These are phyloP conservation scores for Trametes meyenii DNA, from an alignment of 768 basidiomycete genomes.

Conservation along the genomic window DNA sequence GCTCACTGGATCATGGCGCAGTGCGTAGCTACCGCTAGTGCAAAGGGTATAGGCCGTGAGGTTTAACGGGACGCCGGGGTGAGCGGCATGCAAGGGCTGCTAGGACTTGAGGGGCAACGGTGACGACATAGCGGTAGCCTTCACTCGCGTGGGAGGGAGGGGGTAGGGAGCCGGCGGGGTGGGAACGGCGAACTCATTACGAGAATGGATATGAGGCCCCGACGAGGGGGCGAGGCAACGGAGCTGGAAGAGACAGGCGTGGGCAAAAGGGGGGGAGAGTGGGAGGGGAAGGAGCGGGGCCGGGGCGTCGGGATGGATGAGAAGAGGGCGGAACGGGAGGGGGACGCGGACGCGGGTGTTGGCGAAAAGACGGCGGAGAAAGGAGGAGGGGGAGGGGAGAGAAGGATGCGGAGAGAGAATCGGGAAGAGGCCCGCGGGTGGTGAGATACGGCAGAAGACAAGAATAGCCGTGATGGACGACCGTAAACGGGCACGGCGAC, in stretches of 20 bases:
- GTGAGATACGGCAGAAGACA: constrained; percentile 19
- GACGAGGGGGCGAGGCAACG: not conserved
- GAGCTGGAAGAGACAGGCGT: constrained; percentile 12
- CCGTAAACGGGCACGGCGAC: constrained; percentile 19
- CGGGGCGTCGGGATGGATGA: constrained; percentile 8
- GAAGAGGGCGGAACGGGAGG: not conserved
- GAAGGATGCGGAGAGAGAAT: constrained; percentile 8
- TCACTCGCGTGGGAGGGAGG: not conserved
- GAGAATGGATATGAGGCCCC: not conserved
- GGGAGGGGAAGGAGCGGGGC: not conserved
- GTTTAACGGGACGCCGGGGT: not conserved
- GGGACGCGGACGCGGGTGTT: not conserved
- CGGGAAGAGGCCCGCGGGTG: not conserved
- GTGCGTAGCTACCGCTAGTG: constrained; percentile 2
- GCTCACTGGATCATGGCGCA: not conserved
- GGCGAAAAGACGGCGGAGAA: constrained; percentile 6
- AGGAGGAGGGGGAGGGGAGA: constrained; percentile 3
- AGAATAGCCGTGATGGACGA: constrained; percentile 19
- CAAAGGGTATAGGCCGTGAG: not conserved
- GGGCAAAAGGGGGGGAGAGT: constrained; percentile 5
- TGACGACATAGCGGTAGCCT: not conserved
- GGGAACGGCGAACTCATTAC: constrained; percentile 12
- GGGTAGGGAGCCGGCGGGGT: not conserved
- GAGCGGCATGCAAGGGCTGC: not conserved
- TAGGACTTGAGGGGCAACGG: not conserved